These are phyloP conservation scores for Wickerhamomyces bisporus DNA, from an alignment of 805 yeast genomes.

Conservation along the genomic window DNA sequence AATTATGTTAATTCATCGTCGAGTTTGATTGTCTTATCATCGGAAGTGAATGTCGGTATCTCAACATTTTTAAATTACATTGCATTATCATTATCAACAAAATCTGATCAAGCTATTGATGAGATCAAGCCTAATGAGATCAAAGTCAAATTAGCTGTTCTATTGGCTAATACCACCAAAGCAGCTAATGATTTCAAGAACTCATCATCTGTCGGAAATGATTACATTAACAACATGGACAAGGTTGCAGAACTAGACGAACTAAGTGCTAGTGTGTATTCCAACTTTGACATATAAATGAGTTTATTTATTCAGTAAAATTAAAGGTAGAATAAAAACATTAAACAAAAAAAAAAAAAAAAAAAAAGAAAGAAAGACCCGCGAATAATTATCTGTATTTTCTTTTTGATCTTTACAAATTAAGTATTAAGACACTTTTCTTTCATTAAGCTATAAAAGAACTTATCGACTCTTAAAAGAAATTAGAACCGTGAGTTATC, in stretches of 20 bases:
- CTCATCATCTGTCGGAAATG: slow-evolving; percentile 30
- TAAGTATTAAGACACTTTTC: too few relatives aligned
- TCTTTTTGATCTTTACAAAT: too few relatives aligned
- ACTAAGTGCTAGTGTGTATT: slow-evolving; percentile 84
- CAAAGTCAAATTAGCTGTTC: slow-evolving; percentile 56
- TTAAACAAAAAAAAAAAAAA: too few relatives aligned
- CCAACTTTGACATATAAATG: slow-evolving; percentile 47
- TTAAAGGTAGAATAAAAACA: too few relatives aligned
- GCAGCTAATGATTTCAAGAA: slow-evolving; percentile 55
- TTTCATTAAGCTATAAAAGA: too few relatives aligned
- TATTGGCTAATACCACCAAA: slow-evolving; percentile 62
- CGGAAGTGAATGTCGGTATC: slow-evolving; percentile 31
- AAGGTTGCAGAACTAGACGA: slow-evolving; percentile 68
- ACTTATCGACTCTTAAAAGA: too few relatives aligned
- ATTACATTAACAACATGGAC: slow-evolving; percentile 41
- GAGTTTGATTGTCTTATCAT: slow-evolving; percentile 26
- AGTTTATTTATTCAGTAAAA: background rate
- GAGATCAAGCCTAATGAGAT: slow-evolving; percentile 20
- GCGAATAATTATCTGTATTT: too few relatives aligned
- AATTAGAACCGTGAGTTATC: too few relatives aligned
- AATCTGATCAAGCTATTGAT: slow-evolving; percentile 8
- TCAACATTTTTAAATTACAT: slow-evolving; percentile 31
- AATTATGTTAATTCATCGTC: slow-evolving; percentile 37
- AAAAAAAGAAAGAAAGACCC: too few relatives aligned
- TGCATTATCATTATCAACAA: slow-evolving; percentile 5